These are phyloP conservation scores for Laburnicola sp. DNA, from an alignment of 2,329 filamentous ascomycete genomes.

Conservation along the genomic window DNA sequence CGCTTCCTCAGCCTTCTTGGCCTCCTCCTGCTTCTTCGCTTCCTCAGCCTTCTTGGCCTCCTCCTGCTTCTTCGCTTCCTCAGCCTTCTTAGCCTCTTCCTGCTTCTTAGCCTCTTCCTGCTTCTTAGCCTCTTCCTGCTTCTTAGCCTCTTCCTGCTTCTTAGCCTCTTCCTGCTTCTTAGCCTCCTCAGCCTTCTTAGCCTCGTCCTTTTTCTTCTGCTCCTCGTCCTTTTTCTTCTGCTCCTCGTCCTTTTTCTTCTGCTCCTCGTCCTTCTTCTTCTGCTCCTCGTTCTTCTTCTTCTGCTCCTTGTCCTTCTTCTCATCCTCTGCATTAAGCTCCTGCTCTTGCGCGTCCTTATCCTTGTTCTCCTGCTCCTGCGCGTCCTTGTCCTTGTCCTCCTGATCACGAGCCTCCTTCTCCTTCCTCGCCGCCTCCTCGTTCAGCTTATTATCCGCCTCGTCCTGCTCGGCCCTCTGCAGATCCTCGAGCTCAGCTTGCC, in stretches of 20 bases:
- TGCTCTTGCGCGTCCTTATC: slow-evolving; percentile 6
- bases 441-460: slow-evolving; percentile 26
- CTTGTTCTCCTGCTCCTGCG: slow-evolving; percentile 12
- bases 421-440: slow-evolving; percentile 23
- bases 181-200: slow-evolving; percentile 2
- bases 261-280: slow-evolving; percentile 10
- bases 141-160: slow-evolving; percentile 2
- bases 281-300: slow-evolving; percentile 11
- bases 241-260: slow-evolving; percentile 8
- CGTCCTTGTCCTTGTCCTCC: slow-evolving; percentile 7
- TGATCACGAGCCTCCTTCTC: slow-evolving; percentile 25
- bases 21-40: no score
- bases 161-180: slow-evolving; percentile 2
- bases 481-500: slow-evolving; percentile 32
- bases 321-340: no score
- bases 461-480: slow-evolving; percentile 29
- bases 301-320: slow-evolving; percentile 8
- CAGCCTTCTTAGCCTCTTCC: no score
- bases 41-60: no score
- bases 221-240: background rate
- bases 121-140: background rate
- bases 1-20: no score
- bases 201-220: slow-evolving; percentile 9
- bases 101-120: no score
- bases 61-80: no score